Evolutionary conservation across 2,329 filamentous ascomycete genomes (phyloP).

Genomic region (Zymoseptoria ardabiliae): DNA sequence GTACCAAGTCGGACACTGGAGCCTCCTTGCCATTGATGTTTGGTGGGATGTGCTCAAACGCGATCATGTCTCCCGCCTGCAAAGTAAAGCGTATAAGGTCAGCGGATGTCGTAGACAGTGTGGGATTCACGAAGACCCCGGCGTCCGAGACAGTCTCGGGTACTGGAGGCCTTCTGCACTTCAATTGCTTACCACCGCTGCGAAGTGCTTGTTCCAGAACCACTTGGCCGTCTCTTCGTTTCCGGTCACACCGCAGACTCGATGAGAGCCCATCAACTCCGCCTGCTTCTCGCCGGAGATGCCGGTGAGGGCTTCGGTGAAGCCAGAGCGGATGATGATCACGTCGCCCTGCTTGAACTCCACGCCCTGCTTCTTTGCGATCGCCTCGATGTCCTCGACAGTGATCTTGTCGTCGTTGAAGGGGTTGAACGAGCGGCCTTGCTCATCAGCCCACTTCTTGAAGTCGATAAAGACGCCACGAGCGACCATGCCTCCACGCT

Average conservation of each 20-base stretch:
- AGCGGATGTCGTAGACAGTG: no score
- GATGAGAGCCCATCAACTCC: constrained; percentile 35
- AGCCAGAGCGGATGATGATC: constrained; percentile 50
- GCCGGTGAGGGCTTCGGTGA: constrained; percentile 38
- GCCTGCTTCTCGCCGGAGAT: constrained; percentile 33
- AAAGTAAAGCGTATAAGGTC: no score
- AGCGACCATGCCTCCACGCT: constrained; percentile 46
- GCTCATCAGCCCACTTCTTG: constrained; percentile 48
- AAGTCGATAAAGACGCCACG: constrained; percentile 54
- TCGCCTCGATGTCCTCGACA: constrained; percentile 35
- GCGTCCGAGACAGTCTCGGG: no score
- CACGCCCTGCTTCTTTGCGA: constrained; percentile 40
- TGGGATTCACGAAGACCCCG: no score
- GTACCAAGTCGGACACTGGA: constrained; percentile 18
- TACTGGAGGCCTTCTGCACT: no score
- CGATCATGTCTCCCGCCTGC: constrained; percentile 35
- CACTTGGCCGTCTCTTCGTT: constrained; percentile 45
- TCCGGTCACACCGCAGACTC: constrained; percentile 38
- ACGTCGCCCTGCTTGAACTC: constrained; percentile 47
- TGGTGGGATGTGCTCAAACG: constrained; percentile 40
- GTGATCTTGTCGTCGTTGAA: constrained; percentile 43
- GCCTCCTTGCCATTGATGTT: constrained; percentile 21
- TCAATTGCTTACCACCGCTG: no score
- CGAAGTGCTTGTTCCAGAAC: constrained; percentile 52
- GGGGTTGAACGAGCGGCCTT: constrained; percentile 50